A percentile compares a stretch with the other conserved stretches of the same genome.
Conservation (phyloP, 192 early-diverging fungal genomes). For the Coemansia sp. region DNA sequence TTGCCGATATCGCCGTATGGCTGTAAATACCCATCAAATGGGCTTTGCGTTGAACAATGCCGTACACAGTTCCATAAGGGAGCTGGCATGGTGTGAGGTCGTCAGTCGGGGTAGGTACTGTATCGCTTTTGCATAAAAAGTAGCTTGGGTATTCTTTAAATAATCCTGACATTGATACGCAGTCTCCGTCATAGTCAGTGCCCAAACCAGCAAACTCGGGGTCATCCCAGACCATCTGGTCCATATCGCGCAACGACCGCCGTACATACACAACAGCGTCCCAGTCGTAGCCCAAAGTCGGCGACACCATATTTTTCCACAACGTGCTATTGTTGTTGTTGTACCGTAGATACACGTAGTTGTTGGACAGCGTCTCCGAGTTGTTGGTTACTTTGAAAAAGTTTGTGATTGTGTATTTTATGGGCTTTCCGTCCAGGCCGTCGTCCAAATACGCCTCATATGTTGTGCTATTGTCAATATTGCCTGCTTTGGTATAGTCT, state of each 20-base stretch:
- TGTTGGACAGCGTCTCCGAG: neutral
- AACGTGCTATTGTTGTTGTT: neutral
- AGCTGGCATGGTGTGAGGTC: neutral
- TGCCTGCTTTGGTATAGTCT: constrained; percentile 3
- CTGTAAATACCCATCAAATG: constrained; percentile 9
- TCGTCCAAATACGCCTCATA: constrained; percentile 15
- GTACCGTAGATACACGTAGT: neutral
- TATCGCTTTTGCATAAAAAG: neutral
- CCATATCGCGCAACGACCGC: neutral
- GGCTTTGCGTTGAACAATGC: neutral
- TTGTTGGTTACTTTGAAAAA: neutral
- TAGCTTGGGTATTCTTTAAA: neutral
- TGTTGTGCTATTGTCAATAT: neutral
- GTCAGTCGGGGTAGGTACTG: neutral
- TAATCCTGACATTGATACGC: neutral
- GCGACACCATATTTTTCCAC: constrained; percentile 5
- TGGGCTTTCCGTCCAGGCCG: constrained; percentile 7
- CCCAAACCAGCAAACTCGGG: neutral
- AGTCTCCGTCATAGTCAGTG: neutral
- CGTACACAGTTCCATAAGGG: neutral
- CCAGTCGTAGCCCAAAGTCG: neutral
- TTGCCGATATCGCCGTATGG: neutral
- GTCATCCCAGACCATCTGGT: neutral
- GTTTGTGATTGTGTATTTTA: constrained; percentile 5
- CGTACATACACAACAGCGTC: constrained; percentile 4